Base-by-base conservation (phyloP, 805 yeast species). In the Starmerella bombi region DNA sequence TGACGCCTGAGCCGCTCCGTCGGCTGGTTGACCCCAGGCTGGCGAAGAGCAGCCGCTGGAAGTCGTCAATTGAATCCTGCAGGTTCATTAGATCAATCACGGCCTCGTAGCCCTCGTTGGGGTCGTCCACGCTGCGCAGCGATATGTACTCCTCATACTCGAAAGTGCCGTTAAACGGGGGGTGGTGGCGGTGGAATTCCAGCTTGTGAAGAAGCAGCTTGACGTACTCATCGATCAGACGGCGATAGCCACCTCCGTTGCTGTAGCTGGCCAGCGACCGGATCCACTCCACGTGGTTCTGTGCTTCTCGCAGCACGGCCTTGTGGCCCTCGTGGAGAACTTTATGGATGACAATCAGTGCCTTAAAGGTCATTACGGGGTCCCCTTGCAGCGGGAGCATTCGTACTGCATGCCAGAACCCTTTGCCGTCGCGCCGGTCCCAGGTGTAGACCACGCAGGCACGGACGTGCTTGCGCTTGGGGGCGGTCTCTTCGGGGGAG, bases 281-380 rank as follows among this genome's bases (percentile, higher is more conserved):
- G 36, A 88, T 67, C 77, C 93, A 88, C 38, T 75, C 80, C 37
- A 75, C 65, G 57, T 85, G 83, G 46, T 74, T 67, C 53, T 75
- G 80, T 2, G 84, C 96, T 53, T 84, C 95, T 38, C 72, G 68
- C 52, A 88, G 63, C 5, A 83, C 76, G 21, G 82, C 71, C 12
- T 84, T 84, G 58, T 88, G 97, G n/a, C 98, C 98, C 60, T 88
- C 98, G 59, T 91, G 97, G n/a, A 88, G 63, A 5, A 91, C 88
- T 54, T 88, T 86, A 55, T 88, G 97, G 36, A 85, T 70, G 49
- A 82, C 70, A 40, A 86, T 80, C 55, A 91, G 65, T 14, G 93
- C 77, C 58, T 88, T 88, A 65, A 85, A 86, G 46, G 81, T 60
- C 60, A 81, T 93, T 15, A 86, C 71, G 50, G 84, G 93, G 53